Conservation (phyloP, 345 rosid genomes). For the Lepidium didymum region DNA sequence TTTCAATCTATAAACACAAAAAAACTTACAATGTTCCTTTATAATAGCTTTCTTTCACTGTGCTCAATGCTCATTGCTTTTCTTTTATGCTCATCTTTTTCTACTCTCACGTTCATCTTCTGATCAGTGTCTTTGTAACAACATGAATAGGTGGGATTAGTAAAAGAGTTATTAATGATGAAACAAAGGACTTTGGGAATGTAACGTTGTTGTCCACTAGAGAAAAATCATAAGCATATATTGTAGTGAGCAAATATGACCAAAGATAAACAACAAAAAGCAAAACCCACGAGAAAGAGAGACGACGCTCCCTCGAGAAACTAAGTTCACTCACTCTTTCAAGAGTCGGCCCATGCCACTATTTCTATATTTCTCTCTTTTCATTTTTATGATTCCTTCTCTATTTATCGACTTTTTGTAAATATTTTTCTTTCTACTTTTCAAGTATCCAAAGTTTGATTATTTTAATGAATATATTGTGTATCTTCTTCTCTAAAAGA, state of each 20-base stretch:
- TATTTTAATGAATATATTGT: conserved; percentile 20
- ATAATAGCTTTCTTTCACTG: conserved; percentile 18
- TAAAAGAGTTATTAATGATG: conserved; percentile 21
- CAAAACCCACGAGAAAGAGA: conserved; percentile 12
- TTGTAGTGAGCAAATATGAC: too few relatives aligned
- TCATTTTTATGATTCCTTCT: neutral
- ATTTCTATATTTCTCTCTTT: neutral
- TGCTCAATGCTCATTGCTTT: conserved; percentile 12
- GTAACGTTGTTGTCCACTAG: conserved; percentile 24
- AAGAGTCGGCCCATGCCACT: too few relatives aligned
- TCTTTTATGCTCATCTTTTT: conserved; percentile 10
- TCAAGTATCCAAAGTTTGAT: conserved; percentile 24
- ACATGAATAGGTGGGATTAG: conserved; percentile 15
- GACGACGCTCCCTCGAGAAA: conserved; percentile 34
- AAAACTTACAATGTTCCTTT: conserved; percentile 20
- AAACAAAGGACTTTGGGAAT: conserved; percentile 16
- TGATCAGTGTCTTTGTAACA: conserved; percentile 4
- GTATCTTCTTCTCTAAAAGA: conserved; percentile 22
- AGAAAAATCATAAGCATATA: neutral
- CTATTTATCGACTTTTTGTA: too few relatives aligned
- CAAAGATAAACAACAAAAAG: conserved; percentile 28
- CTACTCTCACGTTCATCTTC: conserved; percentile 15
- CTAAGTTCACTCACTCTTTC: too few relatives aligned
- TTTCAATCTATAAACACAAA: neutral
- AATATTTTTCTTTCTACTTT: conserved; percentile 22